A percentile compares a stretch with the other conserved stretches of the same genome.
Evolutionary conservation across 1,139 yeast genomes (phyloP).

Genomic region (Taphrina betulina): DNA sequence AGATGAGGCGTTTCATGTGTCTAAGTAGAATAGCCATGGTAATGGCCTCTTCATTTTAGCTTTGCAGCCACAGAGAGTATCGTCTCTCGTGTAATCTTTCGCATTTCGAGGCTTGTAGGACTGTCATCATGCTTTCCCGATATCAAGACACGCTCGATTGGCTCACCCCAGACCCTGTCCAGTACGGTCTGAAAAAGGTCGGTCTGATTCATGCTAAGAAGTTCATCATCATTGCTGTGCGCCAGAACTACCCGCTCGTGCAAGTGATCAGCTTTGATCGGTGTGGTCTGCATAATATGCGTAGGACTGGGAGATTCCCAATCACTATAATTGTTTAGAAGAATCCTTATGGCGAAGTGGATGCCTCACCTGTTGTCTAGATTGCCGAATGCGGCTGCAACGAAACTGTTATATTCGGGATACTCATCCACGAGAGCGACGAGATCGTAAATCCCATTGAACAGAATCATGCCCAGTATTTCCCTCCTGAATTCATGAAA

Average conservation of each 20-base stretch:
- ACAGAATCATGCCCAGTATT: constrained; percentile 42
- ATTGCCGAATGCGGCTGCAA: constrained; percentile 50
- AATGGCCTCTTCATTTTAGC: too few species aligned
- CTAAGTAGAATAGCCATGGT: too few species aligned
- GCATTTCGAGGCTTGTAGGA: constrained; percentile 14
- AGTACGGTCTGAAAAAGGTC: constrained; percentile 6
- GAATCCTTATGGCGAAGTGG: too few species aligned
- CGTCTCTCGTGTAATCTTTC: not conserved
- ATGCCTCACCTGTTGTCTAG: constrained; percentile 7
- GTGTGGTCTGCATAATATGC: constrained; percentile 40
- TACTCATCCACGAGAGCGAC: constrained; percentile 49
- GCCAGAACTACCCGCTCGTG: constrained; percentile 31
- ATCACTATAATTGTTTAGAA: constrained; percentile 32
- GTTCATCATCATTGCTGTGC: constrained; percentile 37
- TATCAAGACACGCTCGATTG: not conserved
- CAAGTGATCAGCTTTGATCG: constrained; percentile 12
- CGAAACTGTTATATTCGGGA: constrained; percentile 50
- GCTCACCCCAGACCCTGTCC: constrained; percentile 10
- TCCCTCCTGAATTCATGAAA: constrained; percentile 40
- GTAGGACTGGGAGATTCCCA: constrained; percentile 42
- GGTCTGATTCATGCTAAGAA: constrained; percentile 37
- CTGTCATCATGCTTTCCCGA: constrained; percentile 15
- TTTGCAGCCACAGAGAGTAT: not conserved
- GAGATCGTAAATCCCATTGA: constrained; percentile 58
- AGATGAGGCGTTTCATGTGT: too few species aligned